Evolutionary conservation across 441 rosid species (phyloP), one percentile per base, ranked within the genome.

Genomic region (Jatropha multifida): DNA sequence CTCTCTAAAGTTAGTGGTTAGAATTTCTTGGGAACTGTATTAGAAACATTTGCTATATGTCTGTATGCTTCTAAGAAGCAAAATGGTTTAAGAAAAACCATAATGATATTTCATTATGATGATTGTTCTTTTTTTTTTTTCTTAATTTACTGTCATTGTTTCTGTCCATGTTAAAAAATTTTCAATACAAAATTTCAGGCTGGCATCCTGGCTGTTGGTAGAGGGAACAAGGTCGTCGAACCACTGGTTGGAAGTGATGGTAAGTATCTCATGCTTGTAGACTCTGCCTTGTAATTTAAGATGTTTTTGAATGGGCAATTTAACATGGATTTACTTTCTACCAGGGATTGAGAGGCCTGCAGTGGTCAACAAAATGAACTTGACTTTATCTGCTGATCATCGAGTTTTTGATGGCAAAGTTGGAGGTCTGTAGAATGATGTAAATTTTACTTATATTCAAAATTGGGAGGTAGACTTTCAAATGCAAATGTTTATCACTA

Each of bases 361-460:
- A 0, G 87, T 91, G 18, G 85, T 96, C 80, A 89, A 91, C 60
- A 96, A 90, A 84, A 92, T 96, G 96, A 87, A 75, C 81, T 80
- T 94, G 84, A 96, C 94, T 5, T 82, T 96, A 81, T 96, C 98
- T 0, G 97, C 97, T 68, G 99, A 92, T 81, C 97, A 96, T 83
- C 94, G 98, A 41, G 92, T 96, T 73, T 94, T 94, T 83, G 94
- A 92, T 69, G 98, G 98, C 84, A 87, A 91, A 90, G 94, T 90
- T 73, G 97, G 90, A 90, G 96, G 99, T 96, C 75, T 38, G 82
- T 60, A 71, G 62, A 32, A 32, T 51, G 37, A 64, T 44, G 56
- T 23, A 41, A 46, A 1, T 64, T 60, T 56, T 61, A 26, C 32
- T 17, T 46, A 17, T 51, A 27, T 65, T 44, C 46, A 37, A 58